Evolutionary conservation across 2,329 filamentous ascomycete species (phyloP), one percentile per base, ranked within the genome.

Genomic region (Fragosphaeria purpurea): DNA sequence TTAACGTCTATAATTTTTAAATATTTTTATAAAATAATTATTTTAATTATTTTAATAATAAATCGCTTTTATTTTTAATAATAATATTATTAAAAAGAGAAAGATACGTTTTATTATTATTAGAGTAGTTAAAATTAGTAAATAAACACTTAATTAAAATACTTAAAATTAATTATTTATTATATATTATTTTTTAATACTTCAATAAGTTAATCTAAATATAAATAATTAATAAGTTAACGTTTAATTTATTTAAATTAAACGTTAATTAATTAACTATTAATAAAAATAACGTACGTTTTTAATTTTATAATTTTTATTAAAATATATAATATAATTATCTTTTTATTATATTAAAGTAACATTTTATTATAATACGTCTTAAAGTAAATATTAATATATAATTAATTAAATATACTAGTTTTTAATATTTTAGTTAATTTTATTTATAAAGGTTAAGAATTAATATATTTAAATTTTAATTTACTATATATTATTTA

Each of bases 11-110:
- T 48, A 22, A 39, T 7, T 32, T 22, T 32, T 10, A 40, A 33
- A 8, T 10, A 46, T 9, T 31, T 32, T 32, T 55, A 44, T 50
- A 55, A 47, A 49, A 51, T 53, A 49, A 55, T 34, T 35, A 33
- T 31, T 48, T 34, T 40, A 47, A 48, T 30, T 50, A 13, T 41
- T 31, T 42, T 38, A 44, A 41, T 48, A 39, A 39, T 51, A 51
- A 22, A 53, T 44, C 42, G 52, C 46, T 50, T 50, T 37, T 54
- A 35, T 52, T 33, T 45, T 45, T 54, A 46, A 37, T 7, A 13
- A 9, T 22, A 11, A 45, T 30, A 35, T 5, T 35, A n/a, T n/a
- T 37, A 37, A 30, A 22, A 11, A 37, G 11, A 37, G 35, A 7
- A 37, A 37, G 6, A 37, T 37, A 7, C 11, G 11, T 37, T 37